phyloP scores from a whole-genome alignment of 768 basidiomycete species.

The Amanita exitialis region DNA sequence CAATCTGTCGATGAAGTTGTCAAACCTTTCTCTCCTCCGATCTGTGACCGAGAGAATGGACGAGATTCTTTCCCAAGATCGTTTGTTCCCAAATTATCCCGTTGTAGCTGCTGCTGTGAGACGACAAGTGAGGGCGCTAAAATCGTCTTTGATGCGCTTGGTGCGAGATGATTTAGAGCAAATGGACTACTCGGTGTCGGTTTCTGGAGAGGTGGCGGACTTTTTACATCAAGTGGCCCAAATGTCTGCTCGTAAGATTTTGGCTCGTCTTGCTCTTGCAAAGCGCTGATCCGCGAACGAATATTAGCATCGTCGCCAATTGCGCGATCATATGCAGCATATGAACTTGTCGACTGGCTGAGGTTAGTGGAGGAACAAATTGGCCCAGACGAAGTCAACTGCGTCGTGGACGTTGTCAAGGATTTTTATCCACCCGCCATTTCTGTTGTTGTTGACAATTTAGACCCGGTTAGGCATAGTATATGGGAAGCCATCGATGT shows the following conservation, averaged over 20 bases:
- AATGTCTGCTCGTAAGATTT: constrained; percentile 35
- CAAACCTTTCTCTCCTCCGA: constrained; percentile 30
- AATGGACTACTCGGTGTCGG: constrained; percentile 4
- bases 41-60: constrained; percentile 26
- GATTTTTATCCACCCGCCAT: constrained; percentile 33
- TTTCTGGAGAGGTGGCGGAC: constrained; percentile 20
- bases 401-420: constrained; percentile 27
- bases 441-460: constrained; percentile 27
- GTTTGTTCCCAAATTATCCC: constrained; percentile 23
- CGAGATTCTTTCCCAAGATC: constrained; percentile 16
- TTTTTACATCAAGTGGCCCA: constrained; percentile 37
- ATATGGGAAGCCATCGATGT: constrained; percentile 32
- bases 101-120: constrained; percentile 28
- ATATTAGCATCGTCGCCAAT: constrained; percentile 25
- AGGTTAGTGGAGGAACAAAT: constrained; percentile 34
- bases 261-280: background rate
- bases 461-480: constrained; percentile 30
- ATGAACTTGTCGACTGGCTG: constrained; percentile 55
- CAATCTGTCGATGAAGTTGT: constrained; percentile 44
- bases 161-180: background rate
- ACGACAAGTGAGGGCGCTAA: constrained; percentile 35
- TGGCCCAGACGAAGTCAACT: constrained; percentile 24
- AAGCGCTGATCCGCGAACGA: background rate
- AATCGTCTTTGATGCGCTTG: constrained; percentile 17
- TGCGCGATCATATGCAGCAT: constrained; percentile 30